Base-by-base conservation (phyloP, 805 yeast genomes). In the Candida orba region DNA sequence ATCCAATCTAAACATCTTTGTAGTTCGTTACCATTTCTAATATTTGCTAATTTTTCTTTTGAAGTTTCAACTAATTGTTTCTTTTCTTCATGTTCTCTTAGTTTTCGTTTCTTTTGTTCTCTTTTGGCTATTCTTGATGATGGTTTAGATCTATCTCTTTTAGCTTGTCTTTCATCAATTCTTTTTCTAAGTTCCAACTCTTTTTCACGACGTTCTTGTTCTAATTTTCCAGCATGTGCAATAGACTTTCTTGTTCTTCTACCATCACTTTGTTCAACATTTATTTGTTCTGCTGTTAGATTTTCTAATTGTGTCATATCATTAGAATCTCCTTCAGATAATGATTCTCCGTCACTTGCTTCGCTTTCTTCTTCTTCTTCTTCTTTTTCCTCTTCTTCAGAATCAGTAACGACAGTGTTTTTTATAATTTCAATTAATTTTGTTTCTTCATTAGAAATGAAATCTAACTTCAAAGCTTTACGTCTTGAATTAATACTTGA, bases 1-100 rank as follows among this genome's bases (percentile, higher is more conserved):
- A 78, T 79, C 86, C 87, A 81, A 44, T 75, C 78, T 3, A 70
- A 55, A 29, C 78, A 76, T 41, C 80, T 60, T 18, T 66, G 64
- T 40, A 65, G 53, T 45, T 68, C 76, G 42, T 72, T 64, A 20
- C 71, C 69, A 13, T 62, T 57, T 37, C 58, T 55, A 47, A 71
- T 54, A 10, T 60, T 57, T 2, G 51, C 58, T 43, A 76, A 51
- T 31, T 58, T 55, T 23, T 52, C 53, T 38, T 49, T 48, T 2
- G 65, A 60, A 2, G 49, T 43, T 13, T 53, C 60, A 14, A 59
- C 39, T 8, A 48, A 44, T 20, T 47, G 45, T 10, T 58, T 52
- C 42, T 64, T 67, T 22, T 58, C 61, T 39, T 56, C 57, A 33
- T 64, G 66, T 38, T 64, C 68, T 40, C 45, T 57, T 18, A 52